Evolutionary conservation across 108 stramenopile species (phyloP).

Genomic region (Cyclotella kingstonii): DNA sequence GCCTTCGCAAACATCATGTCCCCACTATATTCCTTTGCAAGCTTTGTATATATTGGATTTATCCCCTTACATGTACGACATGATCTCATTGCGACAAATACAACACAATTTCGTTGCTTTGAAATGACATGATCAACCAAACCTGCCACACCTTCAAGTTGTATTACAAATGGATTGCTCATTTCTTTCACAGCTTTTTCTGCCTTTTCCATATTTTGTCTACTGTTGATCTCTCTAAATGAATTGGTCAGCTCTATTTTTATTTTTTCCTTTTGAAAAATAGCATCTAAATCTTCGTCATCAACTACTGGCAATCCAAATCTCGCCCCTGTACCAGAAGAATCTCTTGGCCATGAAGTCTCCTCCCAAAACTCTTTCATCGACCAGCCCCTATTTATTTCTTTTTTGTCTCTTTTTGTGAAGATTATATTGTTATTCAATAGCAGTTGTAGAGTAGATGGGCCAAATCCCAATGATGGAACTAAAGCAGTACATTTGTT

Average conservation of each 20-base stretch:
- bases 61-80: slow-evolving; percentile 78
- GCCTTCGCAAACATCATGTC: slow-evolving; percentile 74
- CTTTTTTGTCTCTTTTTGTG: slow-evolving; percentile 32
- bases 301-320: slow-evolving; percentile 73
- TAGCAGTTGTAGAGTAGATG: slow-evolving; percentile 53
- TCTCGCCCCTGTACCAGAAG: slow-evolving; percentile 56
- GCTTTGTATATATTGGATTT: slow-evolving; percentile 59
- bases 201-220: no score
- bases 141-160: slow-evolving; percentile 62
- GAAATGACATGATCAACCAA: slow-evolving; percentile 53
- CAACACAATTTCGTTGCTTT: slow-evolving; percentile 46
- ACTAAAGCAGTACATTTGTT: slow-evolving; percentile 19
- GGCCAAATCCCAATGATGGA: slow-evolving; percentile 61
- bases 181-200: slow-evolving; percentile 15
- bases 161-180: slow-evolving; percentile 59
- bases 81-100: slow-evolving; percentile 76
- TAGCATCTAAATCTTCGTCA: slow-evolving; percentile 50
- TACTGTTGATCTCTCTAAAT: no score
- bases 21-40: slow-evolving; percentile 57
- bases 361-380: slow-evolving; percentile 78
- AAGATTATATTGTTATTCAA: slow-evolving; percentile 61
- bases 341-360: slow-evolving; percentile 83
- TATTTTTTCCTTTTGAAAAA: slow-evolving; percentile 35
- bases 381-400: slow-evolving; percentile 61
- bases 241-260: slow-evolving; percentile 8